These are phyloP conservation scores for Cyberlindnera xylosilytica DNA, from an alignment of 805 yeast species.

Conservation along the genomic window DNA sequence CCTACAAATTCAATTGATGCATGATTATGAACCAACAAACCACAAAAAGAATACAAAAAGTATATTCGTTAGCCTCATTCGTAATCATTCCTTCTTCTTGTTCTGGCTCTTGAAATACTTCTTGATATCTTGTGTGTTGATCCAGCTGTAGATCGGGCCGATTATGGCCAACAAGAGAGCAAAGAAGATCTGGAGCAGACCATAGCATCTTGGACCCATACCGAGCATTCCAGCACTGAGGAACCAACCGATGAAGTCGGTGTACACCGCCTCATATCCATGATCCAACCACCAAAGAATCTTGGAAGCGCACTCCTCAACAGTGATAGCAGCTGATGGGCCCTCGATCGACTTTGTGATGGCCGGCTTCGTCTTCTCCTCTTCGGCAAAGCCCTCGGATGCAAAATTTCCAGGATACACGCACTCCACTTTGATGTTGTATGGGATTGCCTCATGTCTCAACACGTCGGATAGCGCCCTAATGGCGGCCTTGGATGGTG, in stretches of 20 bases:
- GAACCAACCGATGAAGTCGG: constrained; percentile 85
- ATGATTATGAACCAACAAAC: constrained; percentile 1
- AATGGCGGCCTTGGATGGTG: constrained; percentile 84
- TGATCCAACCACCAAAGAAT: constrained; percentile 51
- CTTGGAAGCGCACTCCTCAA: constrained; percentile 60
- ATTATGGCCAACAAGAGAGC: constrained; percentile 49
- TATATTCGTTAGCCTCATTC: too few relatives aligned
- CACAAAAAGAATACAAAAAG: too few relatives aligned
- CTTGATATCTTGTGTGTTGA: constrained; percentile 50
- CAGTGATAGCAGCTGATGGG: constrained; percentile 65
- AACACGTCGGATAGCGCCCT: constrained; percentile 70
- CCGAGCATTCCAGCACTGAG: constrained; percentile 68
- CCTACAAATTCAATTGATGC: background rate
- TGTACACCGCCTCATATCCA: constrained; percentile 73
- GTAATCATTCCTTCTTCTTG: background rate
- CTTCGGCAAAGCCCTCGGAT: constrained; percentile 83
- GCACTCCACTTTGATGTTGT: constrained; percentile 65
- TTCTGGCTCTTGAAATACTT: constrained; percentile 39
- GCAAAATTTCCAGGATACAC: constrained; percentile 87
- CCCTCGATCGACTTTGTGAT: constrained; percentile 87
- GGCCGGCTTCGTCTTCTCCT: constrained; percentile 79
- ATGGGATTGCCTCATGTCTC: constrained; percentile 76
- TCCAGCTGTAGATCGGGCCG: constrained; percentile 52
- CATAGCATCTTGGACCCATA: constrained; percentile 60
- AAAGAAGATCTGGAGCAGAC: constrained; percentile 47